These are phyloP conservation scores for Phytophthora crassamura DNA, from an alignment of 352 stramenopile genomes.

Conservation along the genomic window DNA sequence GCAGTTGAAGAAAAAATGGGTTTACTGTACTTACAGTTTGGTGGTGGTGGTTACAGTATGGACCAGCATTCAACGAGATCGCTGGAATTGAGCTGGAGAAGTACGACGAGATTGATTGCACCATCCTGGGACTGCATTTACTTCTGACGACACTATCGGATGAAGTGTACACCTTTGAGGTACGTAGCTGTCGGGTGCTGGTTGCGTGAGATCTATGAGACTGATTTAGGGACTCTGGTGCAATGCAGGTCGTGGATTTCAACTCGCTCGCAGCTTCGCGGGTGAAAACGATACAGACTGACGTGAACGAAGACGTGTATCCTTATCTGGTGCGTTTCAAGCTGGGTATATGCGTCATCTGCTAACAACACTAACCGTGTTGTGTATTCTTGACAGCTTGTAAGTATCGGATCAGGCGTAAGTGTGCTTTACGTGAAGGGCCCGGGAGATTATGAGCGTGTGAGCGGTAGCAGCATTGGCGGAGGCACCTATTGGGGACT, in stretches of 20 bases:
- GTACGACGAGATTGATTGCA: slow-evolving; percentile 96
- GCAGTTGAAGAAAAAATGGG: background rate
- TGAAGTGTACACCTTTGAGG: slow-evolving; percentile 98
- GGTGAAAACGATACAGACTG: slow-evolving; percentile 80
- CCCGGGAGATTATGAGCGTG: slow-evolving; percentile 94
- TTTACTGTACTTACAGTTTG: background rate
- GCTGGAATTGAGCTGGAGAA: slow-evolving; percentile 87
- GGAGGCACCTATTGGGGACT: slow-evolving; percentile 99
- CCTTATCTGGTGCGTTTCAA: slow-evolving; percentile 73
- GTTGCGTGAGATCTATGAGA: background rate
- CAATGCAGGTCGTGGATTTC: slow-evolving; percentile 76
- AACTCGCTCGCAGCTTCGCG: slow-evolving; percentile 77
- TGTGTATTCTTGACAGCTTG: slow-evolving; percentile 64
- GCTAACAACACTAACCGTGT: background rate
- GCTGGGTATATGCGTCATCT: background rate
- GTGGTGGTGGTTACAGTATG: slow-evolving; percentile 54
- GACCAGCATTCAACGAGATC: slow-evolving; percentile 66
- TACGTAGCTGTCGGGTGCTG: slow-evolving; percentile 28
- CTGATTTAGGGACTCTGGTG: slow-evolving; percentile 13
- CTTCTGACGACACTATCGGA: slow-evolving; percentile 95
- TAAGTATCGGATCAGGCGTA: slow-evolving; percentile 98
- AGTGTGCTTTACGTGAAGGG: slow-evolving; percentile 96
- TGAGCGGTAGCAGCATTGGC: slow-evolving; percentile 98
- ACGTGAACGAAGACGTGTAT: slow-evolving; percentile 83
- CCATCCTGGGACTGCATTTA: slow-evolving; percentile 98